Percentiles rank a stretch among this genome's conserved stretches.
Conservation (phyloP, 768 basidiomycete genomes). For the Kwoniella sp. region DNA sequence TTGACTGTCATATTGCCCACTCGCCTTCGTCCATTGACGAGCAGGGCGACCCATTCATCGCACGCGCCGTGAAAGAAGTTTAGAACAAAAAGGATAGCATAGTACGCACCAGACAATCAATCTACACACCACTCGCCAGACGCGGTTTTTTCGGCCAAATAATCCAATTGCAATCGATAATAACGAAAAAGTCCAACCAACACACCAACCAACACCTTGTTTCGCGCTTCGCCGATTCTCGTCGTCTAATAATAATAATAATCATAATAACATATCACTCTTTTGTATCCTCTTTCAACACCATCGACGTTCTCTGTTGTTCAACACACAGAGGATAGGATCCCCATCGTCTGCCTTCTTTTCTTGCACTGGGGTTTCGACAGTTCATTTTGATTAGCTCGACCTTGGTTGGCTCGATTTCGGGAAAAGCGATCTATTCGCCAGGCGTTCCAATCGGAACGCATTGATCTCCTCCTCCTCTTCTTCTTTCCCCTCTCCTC, state of each 20-base stretch:
- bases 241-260: background rate
- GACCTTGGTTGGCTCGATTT: no score
- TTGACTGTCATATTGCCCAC: no score
- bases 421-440: background rate
- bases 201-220: background rate
- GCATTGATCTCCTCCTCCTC: background rate
- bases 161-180: background rate
- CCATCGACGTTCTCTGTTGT: background rate
- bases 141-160: conserved; percentile 3
- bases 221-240: background rate
- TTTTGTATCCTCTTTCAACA: background rate
- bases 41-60: no score
- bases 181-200: background rate
- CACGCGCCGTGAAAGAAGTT: background rate
- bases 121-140: background rate
- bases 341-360: background rate
- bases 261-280: no score
- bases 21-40: no score
- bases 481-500: no score
- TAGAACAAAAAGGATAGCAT: background rate
- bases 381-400: no score
- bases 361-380: no score
- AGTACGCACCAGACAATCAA: no score
- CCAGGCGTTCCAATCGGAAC: background rate
- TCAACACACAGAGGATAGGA: background rate